Conservation (phyloP, 306 rosid genomes). For the Castanea mollissima region DNA sequence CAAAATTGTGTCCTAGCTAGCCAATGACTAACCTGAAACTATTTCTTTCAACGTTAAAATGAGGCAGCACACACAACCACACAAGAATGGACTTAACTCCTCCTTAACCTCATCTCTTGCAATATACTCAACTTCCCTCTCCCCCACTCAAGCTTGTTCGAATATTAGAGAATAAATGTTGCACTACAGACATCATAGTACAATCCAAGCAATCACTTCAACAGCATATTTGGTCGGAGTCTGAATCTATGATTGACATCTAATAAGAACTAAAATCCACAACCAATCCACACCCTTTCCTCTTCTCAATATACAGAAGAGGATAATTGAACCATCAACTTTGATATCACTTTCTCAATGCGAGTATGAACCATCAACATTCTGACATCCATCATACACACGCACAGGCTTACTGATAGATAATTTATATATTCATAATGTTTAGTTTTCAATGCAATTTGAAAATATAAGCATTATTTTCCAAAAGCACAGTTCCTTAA, state of each 20-base stretch:
- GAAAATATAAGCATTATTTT: not conserved
- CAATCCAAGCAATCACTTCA: not conserved
- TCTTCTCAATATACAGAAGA: no score
- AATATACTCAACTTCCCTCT: no score
- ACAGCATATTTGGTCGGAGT: not conserved
- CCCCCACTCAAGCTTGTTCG: not conserved
- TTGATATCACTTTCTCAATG: no score
- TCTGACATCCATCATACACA: not conserved
- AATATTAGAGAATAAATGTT: not conserved
- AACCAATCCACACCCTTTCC: no score
- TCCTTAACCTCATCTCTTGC: no score
- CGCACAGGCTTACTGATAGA: not conserved
- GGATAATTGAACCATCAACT: no score
- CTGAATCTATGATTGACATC: not conserved
- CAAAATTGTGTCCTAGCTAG: not conserved
- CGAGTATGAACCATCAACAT: no score
- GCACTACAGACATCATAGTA: not conserved
- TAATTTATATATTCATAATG: not conserved
- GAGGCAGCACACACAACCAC: no score
- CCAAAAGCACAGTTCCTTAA: constrained; percentile 4
- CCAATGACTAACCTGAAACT: no score
- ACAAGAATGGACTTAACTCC: no score
- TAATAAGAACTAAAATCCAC: not conserved
- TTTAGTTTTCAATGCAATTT: not conserved
- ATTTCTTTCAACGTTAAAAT: no score